These are phyloP conservation scores for Selaginella tamariscina DNA, from an alignment of 75 land plant genomes.

Conservation along the genomic window DNA sequence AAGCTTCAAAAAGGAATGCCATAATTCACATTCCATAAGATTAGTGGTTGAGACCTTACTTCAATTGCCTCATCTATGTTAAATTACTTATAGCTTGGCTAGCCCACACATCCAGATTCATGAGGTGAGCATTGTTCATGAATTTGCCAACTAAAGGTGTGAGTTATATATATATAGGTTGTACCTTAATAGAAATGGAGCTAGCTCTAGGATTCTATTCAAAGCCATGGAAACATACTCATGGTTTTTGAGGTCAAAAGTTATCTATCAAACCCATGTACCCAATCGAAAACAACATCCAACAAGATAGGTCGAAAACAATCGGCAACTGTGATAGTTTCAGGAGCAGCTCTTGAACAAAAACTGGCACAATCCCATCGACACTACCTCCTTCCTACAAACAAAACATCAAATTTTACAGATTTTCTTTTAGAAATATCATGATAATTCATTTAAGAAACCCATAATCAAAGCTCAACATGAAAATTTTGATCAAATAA, in stretches of 20 bases:
- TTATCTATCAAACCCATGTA: slow-evolving; percentile 31
- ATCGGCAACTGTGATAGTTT: slow-evolving; percentile 53
- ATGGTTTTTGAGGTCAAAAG: slow-evolving; percentile 52
- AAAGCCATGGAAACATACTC: slow-evolving; percentile 63
- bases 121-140: too few species aligned
- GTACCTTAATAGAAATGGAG: slow-evolving; percentile 60
- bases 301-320: slow-evolving; percentile 58
- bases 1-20: too few species aligned
- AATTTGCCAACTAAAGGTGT: too few species aligned
- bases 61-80: too few species aligned
- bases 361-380: slow-evolving; percentile 21
- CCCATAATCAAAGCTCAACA: too few species aligned
- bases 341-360: slow-evolving; percentile 43
- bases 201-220: slow-evolving; percentile 57
- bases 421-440: too few species aligned
- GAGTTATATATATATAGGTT: background rate
- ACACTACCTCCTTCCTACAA: background rate
- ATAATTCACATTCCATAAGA: too few species aligned
- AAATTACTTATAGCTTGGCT: too few species aligned
- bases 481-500: too few species aligned
- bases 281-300: slow-evolving; percentile 39
- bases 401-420: background rate
- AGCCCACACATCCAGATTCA: too few species aligned
- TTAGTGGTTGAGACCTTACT: too few species aligned
- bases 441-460: too few species aligned